These are phyloP conservation scores for Russula compacta DNA, from an alignment of 768 basidiomycete genomes.

Conservation along the genomic window DNA sequence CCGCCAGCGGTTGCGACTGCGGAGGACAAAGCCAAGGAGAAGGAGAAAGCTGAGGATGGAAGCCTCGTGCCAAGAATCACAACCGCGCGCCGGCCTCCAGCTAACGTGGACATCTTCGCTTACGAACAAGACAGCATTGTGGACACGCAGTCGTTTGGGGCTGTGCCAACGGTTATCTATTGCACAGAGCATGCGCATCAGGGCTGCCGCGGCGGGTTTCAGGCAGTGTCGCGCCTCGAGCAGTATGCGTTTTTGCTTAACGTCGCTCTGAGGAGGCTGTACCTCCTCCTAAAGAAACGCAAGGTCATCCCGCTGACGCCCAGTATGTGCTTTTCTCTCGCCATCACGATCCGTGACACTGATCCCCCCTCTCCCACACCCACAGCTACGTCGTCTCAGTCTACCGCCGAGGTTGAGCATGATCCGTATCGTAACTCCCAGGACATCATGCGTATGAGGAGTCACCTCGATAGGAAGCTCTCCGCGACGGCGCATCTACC, in stretches of 20 bases:
- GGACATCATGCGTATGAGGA: constrained; percentile 93
- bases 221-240: constrained; percentile 86
- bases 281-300: constrained; percentile 76
- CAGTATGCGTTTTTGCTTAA: constrained; percentile 97
- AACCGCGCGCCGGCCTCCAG: constrained; percentile 63
- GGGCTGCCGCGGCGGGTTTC: constrained; percentile 69
- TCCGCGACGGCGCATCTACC: constrained; percentile 89
- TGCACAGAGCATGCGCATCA: constrained; percentile 71
- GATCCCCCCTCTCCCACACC: constrained; percentile 19
- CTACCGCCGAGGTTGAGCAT: constrained; percentile 33
- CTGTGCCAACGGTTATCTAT: constrained; percentile 61
- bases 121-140: constrained; percentile 65
- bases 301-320: constrained; percentile 83
- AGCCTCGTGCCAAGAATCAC: constrained; percentile 50
- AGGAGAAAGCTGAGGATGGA: constrained; percentile 33
- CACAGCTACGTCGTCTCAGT: constrained; percentile 26
- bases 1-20: constrained; percentile 47
- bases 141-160: constrained; percentile 62
- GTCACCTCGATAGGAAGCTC: constrained; percentile 89
- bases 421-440: constrained; percentile 80
- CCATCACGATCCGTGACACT: constrained; percentile 15
- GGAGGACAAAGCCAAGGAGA: constrained; percentile 38
- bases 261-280: constrained; percentile 86
- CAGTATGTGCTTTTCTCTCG: constrained; percentile 35
- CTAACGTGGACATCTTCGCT: constrained; percentile 69